These are phyloP conservation scores for Anacardium occidentale DNA, from an alignment of 345 rosid genomes.

Conservation along the genomic window DNA sequence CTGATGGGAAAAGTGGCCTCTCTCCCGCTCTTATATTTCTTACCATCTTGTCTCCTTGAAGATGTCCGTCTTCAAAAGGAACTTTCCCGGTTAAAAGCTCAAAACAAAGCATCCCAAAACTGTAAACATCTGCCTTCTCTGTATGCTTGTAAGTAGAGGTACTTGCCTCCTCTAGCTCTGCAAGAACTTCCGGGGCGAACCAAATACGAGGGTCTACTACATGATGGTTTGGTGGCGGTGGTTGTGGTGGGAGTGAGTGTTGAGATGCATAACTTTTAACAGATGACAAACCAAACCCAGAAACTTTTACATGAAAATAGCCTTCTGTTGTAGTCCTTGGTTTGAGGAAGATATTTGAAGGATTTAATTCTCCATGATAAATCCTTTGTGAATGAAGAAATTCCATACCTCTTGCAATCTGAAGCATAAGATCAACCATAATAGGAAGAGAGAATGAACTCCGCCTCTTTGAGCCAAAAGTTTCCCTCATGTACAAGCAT, in stretches of 20 bases:
- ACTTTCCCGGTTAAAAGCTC: conserved; percentile 82
- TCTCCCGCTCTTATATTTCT: conserved; percentile 72
- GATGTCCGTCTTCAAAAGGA: conserved; percentile 90
- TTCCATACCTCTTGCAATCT: conserved; percentile 91
- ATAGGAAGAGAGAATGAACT: conserved; percentile 57
- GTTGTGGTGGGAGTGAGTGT: conserved; percentile 5
- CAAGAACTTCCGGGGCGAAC: conserved; percentile 82
- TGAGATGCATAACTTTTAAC: conserved; percentile 34
- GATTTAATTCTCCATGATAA: conserved; percentile 72
- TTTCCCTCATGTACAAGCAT: conserved; percentile 60
- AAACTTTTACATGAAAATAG: conserved; percentile 67
- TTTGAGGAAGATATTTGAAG: conserved; percentile 59
- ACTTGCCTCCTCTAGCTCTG: conserved; percentile 44
- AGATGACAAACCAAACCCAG: conserved; percentile 58
- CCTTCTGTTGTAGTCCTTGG: conserved; percentile 64
- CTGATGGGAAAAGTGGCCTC: conserved; percentile 79
- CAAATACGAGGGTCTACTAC: conserved; percentile 57
- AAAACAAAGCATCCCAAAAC: conserved; percentile 87
- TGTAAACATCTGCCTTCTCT: conserved; percentile 87
- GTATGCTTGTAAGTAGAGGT: conserved; percentile 40
- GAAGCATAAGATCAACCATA: conserved; percentile 79
- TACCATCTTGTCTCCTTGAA: conserved; percentile 72
- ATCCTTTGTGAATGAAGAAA: conserved; percentile 68
- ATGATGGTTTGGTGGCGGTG: conserved; percentile 25
- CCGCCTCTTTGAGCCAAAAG: conserved; percentile 58